Evolutionary conservation across 2,329 filamentous ascomycete species (phyloP).

Genomic region (Byssoonygena ceratinophila): DNA sequence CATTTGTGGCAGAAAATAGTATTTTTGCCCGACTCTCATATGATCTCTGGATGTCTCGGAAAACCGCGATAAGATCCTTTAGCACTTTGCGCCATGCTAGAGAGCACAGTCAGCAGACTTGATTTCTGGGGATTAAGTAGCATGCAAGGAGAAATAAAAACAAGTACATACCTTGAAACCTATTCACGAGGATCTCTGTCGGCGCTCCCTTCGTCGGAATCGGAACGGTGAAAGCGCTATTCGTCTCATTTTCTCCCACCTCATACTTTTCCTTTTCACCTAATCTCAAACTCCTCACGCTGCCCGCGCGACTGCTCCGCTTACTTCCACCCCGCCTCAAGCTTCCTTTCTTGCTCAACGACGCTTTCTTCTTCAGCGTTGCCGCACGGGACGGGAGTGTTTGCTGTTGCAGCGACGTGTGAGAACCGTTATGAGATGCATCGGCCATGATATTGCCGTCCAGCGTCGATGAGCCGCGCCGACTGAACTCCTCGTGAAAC

Average conservation of each 20-base stretch:
- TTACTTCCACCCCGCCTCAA: slow-evolving; percentile 70
- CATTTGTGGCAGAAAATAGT: slow-evolving; percentile 68
- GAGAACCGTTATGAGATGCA: slow-evolving; percentile 26
- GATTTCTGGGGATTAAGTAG: neutral
- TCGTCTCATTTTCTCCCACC: slow-evolving; percentile 47
- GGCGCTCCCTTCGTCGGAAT: slow-evolving; percentile 79
- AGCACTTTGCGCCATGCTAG: slow-evolving; percentile 87
- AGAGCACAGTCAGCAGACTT: neutral
- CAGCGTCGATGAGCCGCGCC: slow-evolving; percentile 26
- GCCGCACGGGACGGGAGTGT: slow-evolving; percentile 45
- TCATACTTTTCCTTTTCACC: slow-evolving; percentile 49
- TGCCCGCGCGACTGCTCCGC: slow-evolving; percentile 72
- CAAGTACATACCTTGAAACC: slow-evolving; percentile 65
- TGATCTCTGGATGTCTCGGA: slow-evolving; percentile 78
- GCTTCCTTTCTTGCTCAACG: slow-evolving; percentile 61
- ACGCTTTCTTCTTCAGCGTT: slow-evolving; percentile 70
- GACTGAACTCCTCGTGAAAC: slow-evolving; percentile 34
- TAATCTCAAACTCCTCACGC: slow-evolving; percentile 67
- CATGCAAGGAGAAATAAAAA: neutral
- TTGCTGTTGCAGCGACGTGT: slow-evolving; percentile 32
- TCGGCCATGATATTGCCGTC: slow-evolving; percentile 19
- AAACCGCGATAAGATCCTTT: slow-evolving; percentile 89
- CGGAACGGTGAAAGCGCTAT: slow-evolving; percentile 81
- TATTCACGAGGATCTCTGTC: slow-evolving; percentile 73
- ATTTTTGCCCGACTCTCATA: slow-evolving; percentile 81